Evolutionary conservation across 1,284 basidiomycete species (phyloP), one percentile per base, ranked within the genome.

Genomic region (Ustanciosporium gigantosporum): DNA sequence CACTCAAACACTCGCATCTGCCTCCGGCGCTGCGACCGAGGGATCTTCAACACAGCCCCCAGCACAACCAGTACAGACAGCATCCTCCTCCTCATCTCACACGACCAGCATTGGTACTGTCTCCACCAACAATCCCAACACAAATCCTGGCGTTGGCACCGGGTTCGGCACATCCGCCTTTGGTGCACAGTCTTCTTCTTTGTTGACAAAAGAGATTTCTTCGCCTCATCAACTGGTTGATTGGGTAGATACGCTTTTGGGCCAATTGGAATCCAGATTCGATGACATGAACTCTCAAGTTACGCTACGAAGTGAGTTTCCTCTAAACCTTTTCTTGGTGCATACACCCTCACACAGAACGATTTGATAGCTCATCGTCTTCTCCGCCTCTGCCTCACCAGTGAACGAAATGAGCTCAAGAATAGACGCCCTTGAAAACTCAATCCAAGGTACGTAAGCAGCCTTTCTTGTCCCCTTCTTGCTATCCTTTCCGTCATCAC

Each of bases 331-430:
- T 11, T 35, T 11, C 32, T 19, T 9, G 9, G 32, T 8, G 20
- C 32, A 11, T 8, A 19, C 16, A 14, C 17, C n/a, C 23, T 35
- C 7, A 25, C 16, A 14, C 21, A 15, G 5, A 6, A 17, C 25
- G 11, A 35, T n/a, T 29, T 29, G 27, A 29, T 25, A n/a, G 23
- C 17, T 5, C 15, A 21, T 43, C 13, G 23, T 15, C 8, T 22
- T 15, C 31, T n/a, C n/a, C n/a, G n/a, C n/a, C n/a, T n/a, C n/a
- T 9, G 16, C 11, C 17, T 20, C 14, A 25, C 34, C 57, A 76
- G 74, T 76, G 73, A 70, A 62, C 46, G 74, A 75, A 24, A 76
- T 76, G 74, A 68, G 70, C 22, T 59, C 41, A 11, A 53, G 74
- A 19, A 74, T 76, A 44, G 74, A 76, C 35, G 69, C 73, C 14